Percentiles rank a stretch among this genome's conserved stretches.
These are phyloP conservation scores for Scalesia atractyloides DNA, from an alignment of 129 eudicot species.

Conservation along the genomic window DNA sequence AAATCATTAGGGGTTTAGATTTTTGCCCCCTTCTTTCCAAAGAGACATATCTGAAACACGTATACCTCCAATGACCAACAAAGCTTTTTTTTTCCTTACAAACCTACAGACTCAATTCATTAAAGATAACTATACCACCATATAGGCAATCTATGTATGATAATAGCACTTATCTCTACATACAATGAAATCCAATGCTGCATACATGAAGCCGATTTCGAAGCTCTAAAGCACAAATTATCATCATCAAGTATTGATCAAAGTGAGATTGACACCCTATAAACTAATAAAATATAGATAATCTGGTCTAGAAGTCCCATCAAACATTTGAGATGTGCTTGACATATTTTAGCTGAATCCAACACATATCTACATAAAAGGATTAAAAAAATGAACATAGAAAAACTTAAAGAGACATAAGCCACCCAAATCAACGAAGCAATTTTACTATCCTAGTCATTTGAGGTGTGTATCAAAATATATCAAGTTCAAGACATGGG, in stretches of 20 bases:
- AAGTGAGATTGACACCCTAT: neutral
- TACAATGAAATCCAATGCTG: neutral
- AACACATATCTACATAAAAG: neutral
- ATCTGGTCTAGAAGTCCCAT: neutral
- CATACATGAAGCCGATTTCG: neutral
- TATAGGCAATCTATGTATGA: too few relatives aligned
- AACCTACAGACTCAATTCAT: too few relatives aligned
- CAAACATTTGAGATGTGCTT: neutral
- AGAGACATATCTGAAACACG: neutral
- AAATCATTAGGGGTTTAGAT: too few relatives aligned
- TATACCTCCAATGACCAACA: constrained; percentile 8
- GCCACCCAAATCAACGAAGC: neutral
- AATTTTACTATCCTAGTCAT: neutral
- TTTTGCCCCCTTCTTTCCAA: too few relatives aligned
- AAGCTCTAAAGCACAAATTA: neutral
- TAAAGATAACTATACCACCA: too few relatives aligned
- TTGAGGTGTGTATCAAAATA: neutral
- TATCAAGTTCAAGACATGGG: too few relatives aligned
- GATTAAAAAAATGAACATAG: too few relatives aligned
- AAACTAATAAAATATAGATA: neutral
- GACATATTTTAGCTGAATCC: constrained; percentile 11
- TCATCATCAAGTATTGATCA: neutral
- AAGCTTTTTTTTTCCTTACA: neutral
- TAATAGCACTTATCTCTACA: too few relatives aligned
- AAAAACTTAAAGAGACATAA: neutral